These are phyloP conservation scores for Harrya chromipes DNA, from an alignment of 768 basidiomycete species.

Conservation along the genomic window DNA sequence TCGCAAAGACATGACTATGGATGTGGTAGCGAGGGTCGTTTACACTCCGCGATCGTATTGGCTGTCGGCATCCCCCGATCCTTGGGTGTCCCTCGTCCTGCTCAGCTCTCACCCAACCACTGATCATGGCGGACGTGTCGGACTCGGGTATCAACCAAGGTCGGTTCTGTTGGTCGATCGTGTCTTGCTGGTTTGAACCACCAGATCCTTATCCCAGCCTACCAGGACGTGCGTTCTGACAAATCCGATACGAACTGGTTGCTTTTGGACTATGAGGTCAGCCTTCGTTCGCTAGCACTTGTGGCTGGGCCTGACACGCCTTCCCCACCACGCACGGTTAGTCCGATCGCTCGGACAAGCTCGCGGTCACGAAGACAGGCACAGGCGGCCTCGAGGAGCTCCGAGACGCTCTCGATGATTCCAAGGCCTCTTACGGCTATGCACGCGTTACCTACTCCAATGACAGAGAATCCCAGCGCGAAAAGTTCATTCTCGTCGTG, in stretches of 20 bases:
- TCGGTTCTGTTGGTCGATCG: conserved; percentile 30
- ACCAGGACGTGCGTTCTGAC: conserved; percentile 81
- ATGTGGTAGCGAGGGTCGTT: not conserved
- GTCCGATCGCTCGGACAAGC: conserved; percentile 78
- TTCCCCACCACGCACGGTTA: conserved; percentile 24
- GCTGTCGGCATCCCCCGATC: conserved; percentile 23
- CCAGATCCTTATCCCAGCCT: conserved; percentile 49
- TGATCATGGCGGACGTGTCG: conserved; percentile 73
- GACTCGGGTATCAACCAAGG: conserved; percentile 73
- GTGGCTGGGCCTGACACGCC: conserved; percentile 17
- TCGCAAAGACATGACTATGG: conserved; percentile 5
- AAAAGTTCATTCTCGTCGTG: conserved; percentile 84
- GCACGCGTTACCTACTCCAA: conserved; percentile 81
- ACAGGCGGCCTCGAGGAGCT: conserved; percentile 79
- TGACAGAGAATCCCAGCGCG: conserved; percentile 80
- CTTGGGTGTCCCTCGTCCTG: too few relatives aligned
- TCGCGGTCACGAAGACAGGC: conserved; percentile 75
- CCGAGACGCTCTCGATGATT: conserved; percentile 62
- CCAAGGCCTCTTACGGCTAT: conserved; percentile 82
- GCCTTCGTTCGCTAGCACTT: conserved; percentile 11
- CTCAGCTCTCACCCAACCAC: not conserved
- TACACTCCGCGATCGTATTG: conserved; percentile 16
- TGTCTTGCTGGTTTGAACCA: conserved; percentile 14
- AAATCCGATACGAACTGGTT: conserved; percentile 90
- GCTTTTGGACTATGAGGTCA: conserved; percentile 82